Base-by-base conservation (phyloP, 2,329 filamentous ascomycete species). In the Diplodia scrobiculata region DNA sequence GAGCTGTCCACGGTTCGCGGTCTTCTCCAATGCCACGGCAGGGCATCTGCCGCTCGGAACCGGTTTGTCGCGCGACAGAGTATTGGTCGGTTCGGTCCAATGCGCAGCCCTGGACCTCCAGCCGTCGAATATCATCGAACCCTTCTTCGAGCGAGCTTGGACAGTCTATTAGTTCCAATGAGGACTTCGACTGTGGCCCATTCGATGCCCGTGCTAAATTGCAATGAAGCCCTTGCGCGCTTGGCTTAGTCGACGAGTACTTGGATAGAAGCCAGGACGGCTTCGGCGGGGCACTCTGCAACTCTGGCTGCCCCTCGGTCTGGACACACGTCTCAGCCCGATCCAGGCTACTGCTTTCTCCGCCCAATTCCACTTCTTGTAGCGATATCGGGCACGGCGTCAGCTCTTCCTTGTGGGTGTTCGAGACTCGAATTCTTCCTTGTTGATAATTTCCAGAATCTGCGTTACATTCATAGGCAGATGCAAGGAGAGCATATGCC, bases 121-220 rank as follows among this genome's bases (percentile, higher is more conserved):
- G 29, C 64, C 64, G 52, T 52, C 52, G 47, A 52, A 50, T 36
- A 45, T 66, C 47, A 48, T 65, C 38, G 63, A 55, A 62, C 27
- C 25, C 19, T 48, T 60, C 41, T 50, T 50, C 38, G 13, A 14
- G n/a, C 21, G 5, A n/a, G 29, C 45, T 17, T 9, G 29, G 45
- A 21, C 38, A 14, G 19, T 25, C 3, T 17, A n/a, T 29, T n/a
- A 50, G n/a, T 25, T 50, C 45, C 45, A 62, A 36, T 10, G 41
- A 36, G 25, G 21, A 25, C 58, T 34, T 29, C 14, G 58, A 50
- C 25, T 13, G 25, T 27, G 34, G 7, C 6, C 21, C 1, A 19
- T 27, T 50, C n/a, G 45, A 21, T 62, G 45, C 58, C 58, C 41
- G 41, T 19, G 58, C n/a, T n/a, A 19, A 36, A 13, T 34, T 45